These are phyloP conservation scores for Phialophora macrospora DNA, from an alignment of 2,329 filamentous ascomycete species.

Conservation along the genomic window DNA sequence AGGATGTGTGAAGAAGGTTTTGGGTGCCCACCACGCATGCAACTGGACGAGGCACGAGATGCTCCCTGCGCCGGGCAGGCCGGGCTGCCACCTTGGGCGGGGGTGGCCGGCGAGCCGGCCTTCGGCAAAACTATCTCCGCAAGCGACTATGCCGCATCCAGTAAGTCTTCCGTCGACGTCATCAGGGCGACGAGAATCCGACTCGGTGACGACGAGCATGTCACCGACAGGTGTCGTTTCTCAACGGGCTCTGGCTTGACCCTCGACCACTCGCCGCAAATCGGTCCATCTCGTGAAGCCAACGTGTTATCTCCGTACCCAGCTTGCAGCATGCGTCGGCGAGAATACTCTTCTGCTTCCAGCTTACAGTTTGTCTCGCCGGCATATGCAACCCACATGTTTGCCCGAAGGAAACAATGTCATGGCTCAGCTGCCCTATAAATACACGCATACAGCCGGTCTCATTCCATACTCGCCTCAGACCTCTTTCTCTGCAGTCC, in stretches of 20 bases:
- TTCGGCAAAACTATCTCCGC: slow-evolving; percentile 4
- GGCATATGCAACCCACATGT: background rate
- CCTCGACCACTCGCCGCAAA: background rate
- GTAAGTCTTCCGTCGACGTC: slow-evolving; percentile 23
- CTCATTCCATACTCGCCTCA: background rate
- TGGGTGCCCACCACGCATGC: background rate
- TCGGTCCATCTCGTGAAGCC: background rate
- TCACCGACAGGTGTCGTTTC: no score
- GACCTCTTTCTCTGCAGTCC: background rate
- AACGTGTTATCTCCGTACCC: background rate
- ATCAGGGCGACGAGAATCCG: no score
- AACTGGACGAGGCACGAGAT: background rate
- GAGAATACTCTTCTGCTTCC: background rate
- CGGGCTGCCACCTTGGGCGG: no score
- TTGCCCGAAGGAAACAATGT: background rate
- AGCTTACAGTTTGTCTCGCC: background rate
- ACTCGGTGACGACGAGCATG: no score
- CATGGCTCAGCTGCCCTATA: background rate
- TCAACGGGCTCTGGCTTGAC: no score
- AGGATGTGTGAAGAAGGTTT: background rate
- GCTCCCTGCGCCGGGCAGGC: background rate
- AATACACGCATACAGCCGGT: background rate
- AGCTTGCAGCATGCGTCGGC: background rate
- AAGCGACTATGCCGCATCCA: slow-evolving; percentile 1
- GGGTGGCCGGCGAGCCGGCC: background rate